These are phyloP conservation scores for Moricandia moricandioides DNA, from an alignment of 345 rosid genomes.

Conservation along the genomic window DNA sequence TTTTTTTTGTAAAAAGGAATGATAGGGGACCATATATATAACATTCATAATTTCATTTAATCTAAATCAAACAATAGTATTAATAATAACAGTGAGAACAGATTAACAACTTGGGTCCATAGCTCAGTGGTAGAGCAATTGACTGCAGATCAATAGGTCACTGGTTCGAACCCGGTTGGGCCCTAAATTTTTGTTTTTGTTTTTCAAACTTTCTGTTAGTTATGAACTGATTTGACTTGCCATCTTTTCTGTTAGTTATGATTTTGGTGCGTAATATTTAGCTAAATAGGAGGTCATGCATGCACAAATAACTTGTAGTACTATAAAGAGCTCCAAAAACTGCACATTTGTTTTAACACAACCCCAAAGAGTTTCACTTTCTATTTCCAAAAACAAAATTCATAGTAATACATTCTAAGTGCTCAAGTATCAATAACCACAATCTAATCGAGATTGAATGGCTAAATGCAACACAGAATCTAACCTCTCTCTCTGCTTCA, in stretches of 20 bases:
- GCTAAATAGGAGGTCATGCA: background rate
- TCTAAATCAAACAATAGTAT: background rate
- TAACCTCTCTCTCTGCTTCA: conserved; percentile 7
- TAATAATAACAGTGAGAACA: accelerated
- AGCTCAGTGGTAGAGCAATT: conserved; percentile 95
- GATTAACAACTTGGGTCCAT: conserved; percentile 48
- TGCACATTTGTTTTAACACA: background rate
- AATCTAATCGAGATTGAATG: conserved; percentile 8
- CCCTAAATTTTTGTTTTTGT: background rate
- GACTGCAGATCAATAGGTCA: conserved; percentile 91
- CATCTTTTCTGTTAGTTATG: background rate
- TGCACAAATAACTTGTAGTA: background rate
- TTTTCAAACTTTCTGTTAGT: background rate
- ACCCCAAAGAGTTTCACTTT: background rate
- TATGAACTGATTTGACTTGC: background rate
- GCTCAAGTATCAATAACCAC: background rate
- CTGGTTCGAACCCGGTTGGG: conserved; percentile 56
- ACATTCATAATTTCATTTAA: background rate
- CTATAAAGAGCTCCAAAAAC: background rate
- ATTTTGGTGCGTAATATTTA: too few species aligned
- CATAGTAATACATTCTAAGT: conserved; percentile 10
- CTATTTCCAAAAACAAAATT: conserved; percentile 21
- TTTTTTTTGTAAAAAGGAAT: background rate
- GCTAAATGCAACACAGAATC: conserved; percentile 11
- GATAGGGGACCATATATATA: background rate